These are phyloP conservation scores for Entomortierella parvispora DNA, from an alignment of 192 early-diverging fungal species.

Conservation along the genomic window DNA sequence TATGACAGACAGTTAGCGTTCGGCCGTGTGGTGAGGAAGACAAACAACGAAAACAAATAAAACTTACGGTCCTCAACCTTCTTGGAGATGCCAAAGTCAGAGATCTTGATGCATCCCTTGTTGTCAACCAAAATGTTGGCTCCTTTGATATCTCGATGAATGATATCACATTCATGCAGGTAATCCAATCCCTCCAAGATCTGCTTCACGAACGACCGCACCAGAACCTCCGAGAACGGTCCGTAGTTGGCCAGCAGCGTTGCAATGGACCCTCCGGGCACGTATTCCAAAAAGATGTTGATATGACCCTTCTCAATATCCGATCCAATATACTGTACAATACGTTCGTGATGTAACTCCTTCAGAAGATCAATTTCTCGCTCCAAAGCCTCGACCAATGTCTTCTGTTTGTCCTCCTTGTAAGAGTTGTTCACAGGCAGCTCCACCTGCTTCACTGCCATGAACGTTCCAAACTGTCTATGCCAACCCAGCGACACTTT, in stretches of 20 bases:
- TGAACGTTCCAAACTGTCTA: constrained; percentile 86
- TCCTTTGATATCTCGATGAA: constrained; percentile 99
- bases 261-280: constrained; percentile 95
- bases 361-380: constrained; percentile 91
- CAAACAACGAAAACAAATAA: constrained; percentile 13
- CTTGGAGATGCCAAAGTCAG: constrained; percentile 99
- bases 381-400: constrained; percentile 87
- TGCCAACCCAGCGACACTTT: constrained; percentile 94
- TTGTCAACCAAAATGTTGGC: constrained; percentile 93
- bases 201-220: constrained; percentile 88
- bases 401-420: constrained; percentile 76
- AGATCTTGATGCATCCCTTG: constrained; percentile 95
- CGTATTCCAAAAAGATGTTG: constrained; percentile 98
- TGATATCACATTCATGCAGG: constrained; percentile 92
- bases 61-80: constrained; percentile 80
- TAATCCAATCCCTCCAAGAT: constrained; percentile 94
- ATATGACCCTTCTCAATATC: constrained; percentile 77
- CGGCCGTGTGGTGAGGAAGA: neutral
- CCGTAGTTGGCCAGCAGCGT: constrained; percentile 88
- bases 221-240: constrained; percentile 85
- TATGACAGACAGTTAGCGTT: constrained; percentile 7
- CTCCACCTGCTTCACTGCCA: constrained; percentile 98
- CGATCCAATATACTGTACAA: constrained; percentile 93
- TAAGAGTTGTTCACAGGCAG: constrained; percentile 73
- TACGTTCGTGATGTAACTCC: constrained; percentile 93